Percentiles rank a stretch among this genome's conserved stretches.
Evolutionary conservation across 1,284 basidiomycete species (phyloP).

Genomic region (Ustilago lituana): DNA sequence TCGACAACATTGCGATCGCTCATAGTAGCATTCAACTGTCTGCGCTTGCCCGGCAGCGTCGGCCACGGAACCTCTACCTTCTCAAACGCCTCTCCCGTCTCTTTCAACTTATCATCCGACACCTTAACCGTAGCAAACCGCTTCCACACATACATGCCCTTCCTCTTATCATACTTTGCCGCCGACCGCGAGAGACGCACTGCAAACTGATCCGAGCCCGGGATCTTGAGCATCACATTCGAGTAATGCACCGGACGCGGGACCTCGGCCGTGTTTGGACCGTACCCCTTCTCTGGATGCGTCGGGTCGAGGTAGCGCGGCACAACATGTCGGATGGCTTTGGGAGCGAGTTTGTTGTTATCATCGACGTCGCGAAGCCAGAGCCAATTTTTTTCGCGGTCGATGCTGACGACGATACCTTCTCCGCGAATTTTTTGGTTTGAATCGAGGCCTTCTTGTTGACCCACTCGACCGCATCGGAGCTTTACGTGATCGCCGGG

Average conservation of each 20-base stretch:
- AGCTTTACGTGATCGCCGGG: conserved; percentile 67
- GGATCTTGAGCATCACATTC: conserved; percentile 66
- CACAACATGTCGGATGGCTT: conserved; percentile 54
- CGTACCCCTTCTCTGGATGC: conserved; percentile 56
- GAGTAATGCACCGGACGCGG: conserved; percentile 65
- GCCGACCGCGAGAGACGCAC: conserved; percentile 54
- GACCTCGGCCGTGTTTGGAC: conserved; percentile 55
- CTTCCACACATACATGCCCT: conserved; percentile 61
- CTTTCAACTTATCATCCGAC: conserved; percentile 36
- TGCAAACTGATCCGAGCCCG: conserved; percentile 56
- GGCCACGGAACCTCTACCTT: conserved; percentile 65
- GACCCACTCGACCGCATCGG: conserved; percentile 58
- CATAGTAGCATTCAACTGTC: conserved; percentile 18
- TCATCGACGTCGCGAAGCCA: conserved; percentile 61
- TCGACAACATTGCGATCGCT: conserved; percentile 49
- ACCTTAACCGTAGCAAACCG: conserved; percentile 60
- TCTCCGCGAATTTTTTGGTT: conserved; percentile 54
- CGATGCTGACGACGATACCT: conserved; percentile 60
- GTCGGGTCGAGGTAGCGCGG: conserved; percentile 58
- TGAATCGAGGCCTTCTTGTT: conserved; percentile 44
- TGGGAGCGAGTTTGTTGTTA: conserved; percentile 60
- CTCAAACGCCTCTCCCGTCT: conserved; percentile 45
- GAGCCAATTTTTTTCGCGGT: conserved; percentile 61
- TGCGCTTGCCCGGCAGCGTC: conserved; percentile 41
- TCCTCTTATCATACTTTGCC: conserved; percentile 50